Evolutionary conservation across 2,329 filamentous ascomycete genomes (phyloP).

Genomic region (Pseudocercospora vitis): DNA sequence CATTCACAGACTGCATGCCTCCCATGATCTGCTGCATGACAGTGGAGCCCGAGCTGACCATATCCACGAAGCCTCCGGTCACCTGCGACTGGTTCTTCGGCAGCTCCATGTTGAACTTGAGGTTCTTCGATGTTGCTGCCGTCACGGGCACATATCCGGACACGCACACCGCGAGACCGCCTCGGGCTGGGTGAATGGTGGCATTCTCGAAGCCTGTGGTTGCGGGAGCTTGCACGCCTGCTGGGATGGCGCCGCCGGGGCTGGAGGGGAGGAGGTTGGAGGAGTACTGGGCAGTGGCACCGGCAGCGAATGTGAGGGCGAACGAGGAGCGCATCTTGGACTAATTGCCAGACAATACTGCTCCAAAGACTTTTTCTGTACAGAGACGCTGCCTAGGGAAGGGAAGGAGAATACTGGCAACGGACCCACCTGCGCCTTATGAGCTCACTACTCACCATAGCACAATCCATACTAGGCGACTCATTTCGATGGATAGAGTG

Average conservation of each 20-base stretch:
- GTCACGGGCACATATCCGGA: constrained; percentile 31
- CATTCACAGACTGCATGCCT: constrained; percentile 20
- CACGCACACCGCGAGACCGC: constrained; percentile 34
- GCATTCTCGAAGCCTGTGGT: constrained; percentile 23
- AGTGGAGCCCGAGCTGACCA: constrained; percentile 11
- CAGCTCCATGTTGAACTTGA: constrained; percentile 29
- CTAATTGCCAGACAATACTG: background rate
- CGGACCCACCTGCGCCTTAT: background rate
- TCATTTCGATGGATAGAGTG: background rate
- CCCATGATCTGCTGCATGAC: constrained; percentile 14
- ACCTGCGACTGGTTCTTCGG: constrained; percentile 33
- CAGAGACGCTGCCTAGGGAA: background rate
- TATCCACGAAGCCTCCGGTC: constrained; percentile 30
- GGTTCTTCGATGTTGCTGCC: constrained; percentile 30
- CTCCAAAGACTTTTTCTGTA: background rate
- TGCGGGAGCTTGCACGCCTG: constrained; percentile 17
- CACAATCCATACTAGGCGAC: too few relatives aligned
- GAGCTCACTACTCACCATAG: too few relatives aligned
- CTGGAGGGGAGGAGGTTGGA: constrained; percentile 19
- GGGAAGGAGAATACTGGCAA: background rate
- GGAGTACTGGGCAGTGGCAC: constrained; percentile 15
- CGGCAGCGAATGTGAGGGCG: constrained; percentile 14
- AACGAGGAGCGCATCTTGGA: constrained; percentile 4
- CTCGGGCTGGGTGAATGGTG: constrained; percentile 27
- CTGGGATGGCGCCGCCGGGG: constrained; percentile 23